phyloP scores from a whole-genome alignment of 208 protist species.

The Trypanosoma mega region DNA sequence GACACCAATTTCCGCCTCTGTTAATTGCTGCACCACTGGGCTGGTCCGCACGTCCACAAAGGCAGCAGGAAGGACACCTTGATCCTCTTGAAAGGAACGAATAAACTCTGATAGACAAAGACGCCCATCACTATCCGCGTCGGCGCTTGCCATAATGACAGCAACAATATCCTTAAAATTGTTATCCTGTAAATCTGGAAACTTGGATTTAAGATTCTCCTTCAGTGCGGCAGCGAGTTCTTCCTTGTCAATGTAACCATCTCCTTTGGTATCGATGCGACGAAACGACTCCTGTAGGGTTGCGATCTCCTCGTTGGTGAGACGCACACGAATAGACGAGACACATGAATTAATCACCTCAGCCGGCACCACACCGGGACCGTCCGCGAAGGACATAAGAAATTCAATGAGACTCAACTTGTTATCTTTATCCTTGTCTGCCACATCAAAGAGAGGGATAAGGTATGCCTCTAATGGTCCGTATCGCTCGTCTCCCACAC shows the following conservation, averaged over 20 bases:
- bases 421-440: constrained; percentile 70
- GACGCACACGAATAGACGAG: constrained; percentile 62
- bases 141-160: constrained; percentile 74
- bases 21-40: constrained; percentile 38
- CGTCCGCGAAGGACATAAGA: constrained; percentile 68
- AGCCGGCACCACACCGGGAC: constrained; percentile 79
- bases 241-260: constrained; percentile 68
- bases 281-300: constrained; percentile 76
- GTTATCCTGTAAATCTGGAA: constrained; percentile 62
- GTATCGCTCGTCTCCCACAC: constrained; percentile 56
- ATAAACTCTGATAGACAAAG: constrained; percentile 85
- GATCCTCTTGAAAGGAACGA: constrained; percentile 85
- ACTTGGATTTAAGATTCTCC: constrained; percentile 40
- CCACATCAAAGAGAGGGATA: constrained; percentile 62
- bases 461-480: constrained; percentile 58
- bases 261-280: constrained; percentile 61
- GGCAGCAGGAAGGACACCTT: constrained; percentile 78
- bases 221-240: constrained; percentile 64
- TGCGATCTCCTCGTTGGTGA: constrained; percentile 78
- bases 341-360: constrained; percentile 85
- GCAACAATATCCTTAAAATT: constrained; percentile 73
- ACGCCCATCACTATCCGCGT: constrained; percentile 61
- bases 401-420: constrained; percentile 75
- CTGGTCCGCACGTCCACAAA: constrained; percentile 45
- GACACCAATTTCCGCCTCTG: constrained; percentile 59